phyloP scores from a whole-genome alignment of 2,329 filamentous ascomycete genomes.

The Fusarium austroafricanum region DNA sequence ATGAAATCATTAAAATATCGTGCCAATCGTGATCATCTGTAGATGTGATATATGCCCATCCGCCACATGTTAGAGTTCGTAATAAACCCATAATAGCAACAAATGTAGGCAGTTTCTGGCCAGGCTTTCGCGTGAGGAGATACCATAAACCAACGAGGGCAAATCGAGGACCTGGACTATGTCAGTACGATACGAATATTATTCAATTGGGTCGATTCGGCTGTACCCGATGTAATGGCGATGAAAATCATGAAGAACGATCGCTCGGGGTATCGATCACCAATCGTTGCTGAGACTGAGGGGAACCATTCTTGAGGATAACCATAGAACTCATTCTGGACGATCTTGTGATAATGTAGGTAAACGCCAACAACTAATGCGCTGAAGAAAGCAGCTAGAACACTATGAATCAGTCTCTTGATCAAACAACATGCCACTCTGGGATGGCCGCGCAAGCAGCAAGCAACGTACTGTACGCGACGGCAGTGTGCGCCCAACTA shows the following conservation, averaged over 20 bases:
- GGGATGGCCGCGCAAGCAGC: conserved; percentile 2
- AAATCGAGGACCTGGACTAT: conserved; percentile 81
- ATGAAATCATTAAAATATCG: conserved; percentile 99
- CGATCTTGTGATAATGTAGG: conserved; percentile 96
- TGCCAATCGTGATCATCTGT: conserved; percentile 99
- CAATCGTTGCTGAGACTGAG: conserved; percentile 95
- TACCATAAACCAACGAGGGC: conserved; percentile 93
- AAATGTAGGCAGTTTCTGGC: conserved; percentile 81
- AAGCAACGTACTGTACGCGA: conserved; percentile 77
- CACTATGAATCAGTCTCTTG: conserved; percentile 36
- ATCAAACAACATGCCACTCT: conserved; percentile 1
- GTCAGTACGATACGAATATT: conserved; percentile 27
- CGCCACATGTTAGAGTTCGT: conserved; percentile 92
- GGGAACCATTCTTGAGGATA: conserved; percentile 98
- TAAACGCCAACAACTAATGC: conserved; percentile 83
- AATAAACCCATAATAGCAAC: conserved; percentile 84
- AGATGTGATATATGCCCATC: conserved; percentile 98
- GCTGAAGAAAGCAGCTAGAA: conserved; percentile 82
- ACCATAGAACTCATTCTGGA: conserved; percentile 95
- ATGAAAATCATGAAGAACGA: conserved; percentile 99
- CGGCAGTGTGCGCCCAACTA: conserved; percentile 84
- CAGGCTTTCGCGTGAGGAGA: conserved; percentile 81
- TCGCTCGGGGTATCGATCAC: conserved; percentile 95
- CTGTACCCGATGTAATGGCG: conserved; percentile 86
- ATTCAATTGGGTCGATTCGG: background rate